phyloP scores from a whole-genome alignment of 768 basidiomycete species.

The Ramaria sp. region DNA sequence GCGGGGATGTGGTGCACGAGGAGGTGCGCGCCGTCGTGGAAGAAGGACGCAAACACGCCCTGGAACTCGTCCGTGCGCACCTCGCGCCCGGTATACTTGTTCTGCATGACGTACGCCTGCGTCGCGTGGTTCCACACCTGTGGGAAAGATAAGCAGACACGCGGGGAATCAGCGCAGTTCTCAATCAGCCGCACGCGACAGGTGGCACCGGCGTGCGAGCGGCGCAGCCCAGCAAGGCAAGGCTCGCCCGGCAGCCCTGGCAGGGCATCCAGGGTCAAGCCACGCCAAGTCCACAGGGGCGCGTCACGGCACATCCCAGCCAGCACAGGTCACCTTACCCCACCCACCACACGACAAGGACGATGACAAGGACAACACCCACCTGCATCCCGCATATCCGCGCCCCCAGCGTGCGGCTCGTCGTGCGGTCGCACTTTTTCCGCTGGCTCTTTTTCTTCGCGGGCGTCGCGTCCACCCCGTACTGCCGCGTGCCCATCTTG shows the following conservation, averaged over 20 bases:
- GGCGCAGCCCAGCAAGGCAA: too few relatives aligned
- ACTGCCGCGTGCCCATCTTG: constrained; percentile 99
- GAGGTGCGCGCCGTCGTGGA: constrained; percentile 73
- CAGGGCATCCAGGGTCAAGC: too few relatives aligned
- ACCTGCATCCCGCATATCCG: constrained; percentile 99
- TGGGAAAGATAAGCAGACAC: neutral
- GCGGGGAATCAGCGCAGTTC: neutral
- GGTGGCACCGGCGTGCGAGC: neutral
- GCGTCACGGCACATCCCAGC: too few relatives aligned
- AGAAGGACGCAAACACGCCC: constrained; percentile 69
- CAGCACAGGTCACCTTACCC: too few relatives aligned
- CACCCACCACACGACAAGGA: neutral
- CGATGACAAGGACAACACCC: constrained; percentile 21
- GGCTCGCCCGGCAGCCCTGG: too few relatives aligned
- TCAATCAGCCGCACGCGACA: neutral
- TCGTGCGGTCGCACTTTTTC: constrained; percentile 96
- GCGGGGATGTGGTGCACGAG: constrained; percentile 88
- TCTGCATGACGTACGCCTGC: constrained; percentile 80
- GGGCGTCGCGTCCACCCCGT: constrained; percentile 88
- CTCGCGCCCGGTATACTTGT: constrained; percentile 94
- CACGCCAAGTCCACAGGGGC: too few relatives aligned
- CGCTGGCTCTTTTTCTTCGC: constrained; percentile 97
- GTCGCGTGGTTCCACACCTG: constrained; percentile 90
- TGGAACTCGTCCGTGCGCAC: constrained; percentile 80
- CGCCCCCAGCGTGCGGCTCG: constrained; percentile 82